Conservation (phyloP, 352 stramenopile genomes). For the Globisporangium megalacanthum region DNA sequence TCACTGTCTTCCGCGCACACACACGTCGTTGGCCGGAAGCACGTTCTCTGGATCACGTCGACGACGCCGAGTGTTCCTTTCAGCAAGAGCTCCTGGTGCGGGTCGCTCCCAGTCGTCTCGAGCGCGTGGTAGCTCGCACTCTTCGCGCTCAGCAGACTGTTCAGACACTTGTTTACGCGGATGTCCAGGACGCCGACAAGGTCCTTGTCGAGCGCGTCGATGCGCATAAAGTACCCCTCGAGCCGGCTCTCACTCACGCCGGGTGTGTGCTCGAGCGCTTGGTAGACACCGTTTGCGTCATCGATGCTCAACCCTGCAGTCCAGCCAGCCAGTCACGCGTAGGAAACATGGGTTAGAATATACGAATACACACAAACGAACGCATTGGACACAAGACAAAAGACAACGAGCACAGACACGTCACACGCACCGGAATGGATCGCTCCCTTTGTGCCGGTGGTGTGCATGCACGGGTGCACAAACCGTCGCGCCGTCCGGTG, state of each 20-base stretch:
- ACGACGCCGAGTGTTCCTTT: neutral
- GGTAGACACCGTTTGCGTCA: slow-evolving; percentile 60
- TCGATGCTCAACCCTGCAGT: slow-evolving; percentile 61
- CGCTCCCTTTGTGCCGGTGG: slow-evolving; percentile 53
- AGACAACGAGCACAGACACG: neutral
- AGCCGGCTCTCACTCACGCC: slow-evolving; percentile 34
- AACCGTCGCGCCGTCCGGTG: slow-evolving; percentile 33
- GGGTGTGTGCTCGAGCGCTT: slow-evolving; percentile 30
- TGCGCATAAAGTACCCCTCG: slow-evolving; percentile 43
- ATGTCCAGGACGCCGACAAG: slow-evolving; percentile 50
- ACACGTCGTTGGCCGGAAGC: slow-evolving; percentile 38
- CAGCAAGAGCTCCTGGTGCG: slow-evolving; percentile 41
- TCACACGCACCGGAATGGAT: slow-evolving; percentile 36
- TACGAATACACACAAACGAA: too few relatives aligned
- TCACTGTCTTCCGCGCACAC: slow-evolving; percentile 36
- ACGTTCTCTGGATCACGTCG: slow-evolving; percentile 23
- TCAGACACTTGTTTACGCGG: slow-evolving; percentile 34
- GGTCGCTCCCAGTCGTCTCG: slow-evolving; percentile 53
- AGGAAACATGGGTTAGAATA: too few relatives aligned
- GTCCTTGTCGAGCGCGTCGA: slow-evolving; percentile 61
- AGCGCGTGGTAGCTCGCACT: slow-evolving; percentile 45
- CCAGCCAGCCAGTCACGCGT: too few relatives aligned
- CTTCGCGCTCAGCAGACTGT: slow-evolving; percentile 23
- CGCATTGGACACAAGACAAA: neutral
- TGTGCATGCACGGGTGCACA: slow-evolving; percentile 48